Evolutionary conservation across 352 stramenopile genomes (phyloP).

Genomic region (Globisporangium heterothallicum): DNA sequence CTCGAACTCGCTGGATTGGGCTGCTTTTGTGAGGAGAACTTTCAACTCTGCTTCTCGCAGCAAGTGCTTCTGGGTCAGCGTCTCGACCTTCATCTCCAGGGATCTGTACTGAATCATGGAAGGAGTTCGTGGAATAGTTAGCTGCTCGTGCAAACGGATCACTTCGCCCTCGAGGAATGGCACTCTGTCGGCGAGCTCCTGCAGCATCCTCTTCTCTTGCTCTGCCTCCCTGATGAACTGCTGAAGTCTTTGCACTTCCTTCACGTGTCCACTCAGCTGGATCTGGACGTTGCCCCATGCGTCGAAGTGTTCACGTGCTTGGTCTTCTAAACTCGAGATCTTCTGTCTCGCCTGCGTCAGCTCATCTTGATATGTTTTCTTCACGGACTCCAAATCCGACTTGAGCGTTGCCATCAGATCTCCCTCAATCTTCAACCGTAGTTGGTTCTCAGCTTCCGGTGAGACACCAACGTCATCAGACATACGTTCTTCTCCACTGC

Average conservation of each 20-base stretch:
- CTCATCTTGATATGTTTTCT: constrained; percentile 6
- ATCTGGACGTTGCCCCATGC: constrained; percentile 19
- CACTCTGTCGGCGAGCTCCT: constrained; percentile 25
- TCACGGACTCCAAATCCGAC: constrained; percentile 5
- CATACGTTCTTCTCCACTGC: not conserved
- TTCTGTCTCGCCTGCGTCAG: constrained; percentile 9
- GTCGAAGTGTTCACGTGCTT: constrained; percentile 18
- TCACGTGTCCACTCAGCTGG: constrained; percentile 19
- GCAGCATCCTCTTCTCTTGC: constrained; percentile 22
- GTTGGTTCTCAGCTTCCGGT: not conserved
- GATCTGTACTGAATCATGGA: constrained; percentile 78
- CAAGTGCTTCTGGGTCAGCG: constrained; percentile 68
- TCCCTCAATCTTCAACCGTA: not conserved
- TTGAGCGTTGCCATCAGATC: constrained; percentile 11
- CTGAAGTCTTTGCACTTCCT: constrained; percentile 37
- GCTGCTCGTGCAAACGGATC: constrained; percentile 29
- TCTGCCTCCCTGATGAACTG: constrained; percentile 19
- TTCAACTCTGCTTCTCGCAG: constrained; percentile 72
- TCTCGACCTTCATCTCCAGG: constrained; percentile 70
- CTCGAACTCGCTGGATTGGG: constrained; percentile 64
- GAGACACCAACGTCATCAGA: not conserved
- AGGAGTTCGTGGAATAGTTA: constrained; percentile 55
- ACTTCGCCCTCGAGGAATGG: constrained; percentile 53
- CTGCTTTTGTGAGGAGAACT: constrained; percentile 56
- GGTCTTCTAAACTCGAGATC: constrained; percentile 21